A percentile compares a stretch with the other conserved stretches of the same genome.
phyloP scores from a whole-genome alignment of 2,329 filamentous ascomycete species.

The Mycogone perniciosa region DNA sequence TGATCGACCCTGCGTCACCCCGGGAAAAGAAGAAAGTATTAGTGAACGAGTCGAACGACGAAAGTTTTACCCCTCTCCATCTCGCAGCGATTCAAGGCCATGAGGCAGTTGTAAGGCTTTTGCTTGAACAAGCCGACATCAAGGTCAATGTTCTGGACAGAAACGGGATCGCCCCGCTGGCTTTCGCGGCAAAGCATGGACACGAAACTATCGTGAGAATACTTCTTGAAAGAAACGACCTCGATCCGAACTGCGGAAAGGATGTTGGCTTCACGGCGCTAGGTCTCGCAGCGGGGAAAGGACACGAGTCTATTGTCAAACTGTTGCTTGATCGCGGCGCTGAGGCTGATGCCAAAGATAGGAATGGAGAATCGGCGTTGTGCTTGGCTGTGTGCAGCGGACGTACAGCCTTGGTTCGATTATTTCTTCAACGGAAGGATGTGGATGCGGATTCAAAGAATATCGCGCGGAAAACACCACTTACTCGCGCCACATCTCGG shows the following conservation, averaged over 20 bases:
- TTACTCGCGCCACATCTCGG: too few species aligned
- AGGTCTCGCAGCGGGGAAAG: not conserved
- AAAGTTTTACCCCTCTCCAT: not conserved
- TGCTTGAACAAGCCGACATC: not conserved
- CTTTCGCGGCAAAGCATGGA: not conserved
- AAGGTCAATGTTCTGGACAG: not conserved
- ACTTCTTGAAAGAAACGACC: not conserved
- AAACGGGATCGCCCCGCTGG: not conserved
- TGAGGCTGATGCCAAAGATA: not conserved
- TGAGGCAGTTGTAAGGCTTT: not conserved
- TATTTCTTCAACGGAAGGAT: too few species aligned
- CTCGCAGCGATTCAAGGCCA: not conserved
- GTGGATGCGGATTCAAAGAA: too few species aligned
- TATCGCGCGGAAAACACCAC: too few species aligned
- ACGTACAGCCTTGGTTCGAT: not conserved
- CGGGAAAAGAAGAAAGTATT: not conserved
- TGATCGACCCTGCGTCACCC: not conserved
- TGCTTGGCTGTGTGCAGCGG: not conserved
- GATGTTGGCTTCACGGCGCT: not conserved
- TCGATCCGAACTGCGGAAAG: not conserved
- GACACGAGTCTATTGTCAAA: not conserved
- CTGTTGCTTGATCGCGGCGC: not conserved
- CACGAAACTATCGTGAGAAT: not conserved
- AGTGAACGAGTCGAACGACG: not conserved
- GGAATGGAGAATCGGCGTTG: not conserved